phyloP scores from a whole-genome alignment of 73 alveolate genomes.

The Paramecium sonneborni region DNA sequence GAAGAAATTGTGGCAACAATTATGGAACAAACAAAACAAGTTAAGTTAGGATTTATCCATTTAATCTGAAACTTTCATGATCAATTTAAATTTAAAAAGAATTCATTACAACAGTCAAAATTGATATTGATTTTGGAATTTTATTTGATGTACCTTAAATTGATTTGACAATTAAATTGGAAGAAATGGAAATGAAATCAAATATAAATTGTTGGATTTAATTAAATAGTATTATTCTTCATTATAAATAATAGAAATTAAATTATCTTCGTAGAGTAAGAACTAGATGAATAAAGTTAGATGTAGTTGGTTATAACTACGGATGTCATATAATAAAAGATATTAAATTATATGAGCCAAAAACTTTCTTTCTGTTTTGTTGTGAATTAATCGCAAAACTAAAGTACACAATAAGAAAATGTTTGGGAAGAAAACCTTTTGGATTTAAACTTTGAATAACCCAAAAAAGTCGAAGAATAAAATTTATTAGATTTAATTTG shows the following conservation, averaged over 20 bases:
- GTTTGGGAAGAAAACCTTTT: neutral
- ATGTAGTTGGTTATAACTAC: neutral
- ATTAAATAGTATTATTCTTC: neutral
- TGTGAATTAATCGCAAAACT: neutral
- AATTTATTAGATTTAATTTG: slow-evolving; percentile 27
- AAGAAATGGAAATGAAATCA: slow-evolving; percentile 36
- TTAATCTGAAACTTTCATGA: neutral
- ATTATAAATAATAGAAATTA: neutral
- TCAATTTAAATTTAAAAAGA: neutral
- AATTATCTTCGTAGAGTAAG: neutral
- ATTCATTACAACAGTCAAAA: neutral
- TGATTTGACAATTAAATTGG: slow-evolving; percentile 35
- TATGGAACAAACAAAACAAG: slow-evolving; percentile 19
- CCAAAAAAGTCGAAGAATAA: neutral
- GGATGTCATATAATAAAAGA: slow-evolving; percentile 24
- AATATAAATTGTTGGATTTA: slow-evolving; percentile 14
- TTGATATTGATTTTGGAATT: slow-evolving; percentile 19
- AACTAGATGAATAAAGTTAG: slow-evolving; percentile 1
- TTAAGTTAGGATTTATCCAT: neutral
- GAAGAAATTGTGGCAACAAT: slow-evolving; percentile 39
- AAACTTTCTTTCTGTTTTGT: neutral
- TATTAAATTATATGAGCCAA: neutral
- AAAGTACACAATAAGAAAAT: neutral
- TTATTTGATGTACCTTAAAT: neutral
- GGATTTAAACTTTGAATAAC: neutral